Conservation (phyloP, 495 filamentous ascomycete genomes). For the Evernia prunastri region DNA sequence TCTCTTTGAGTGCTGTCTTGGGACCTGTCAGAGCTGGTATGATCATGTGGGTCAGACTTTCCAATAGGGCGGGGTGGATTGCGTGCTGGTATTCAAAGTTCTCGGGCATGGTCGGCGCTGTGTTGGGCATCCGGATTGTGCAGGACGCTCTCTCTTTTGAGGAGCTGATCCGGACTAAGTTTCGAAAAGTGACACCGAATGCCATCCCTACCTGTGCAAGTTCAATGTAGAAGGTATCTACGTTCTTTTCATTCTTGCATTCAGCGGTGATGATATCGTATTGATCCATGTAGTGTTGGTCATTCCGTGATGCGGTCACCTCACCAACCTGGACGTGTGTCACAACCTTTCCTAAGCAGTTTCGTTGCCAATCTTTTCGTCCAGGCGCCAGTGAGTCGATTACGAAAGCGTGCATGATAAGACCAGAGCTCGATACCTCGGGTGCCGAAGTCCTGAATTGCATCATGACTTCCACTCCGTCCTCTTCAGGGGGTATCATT, state of each 20-base stretch:
- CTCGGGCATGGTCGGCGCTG: slow-evolving; percentile 1
- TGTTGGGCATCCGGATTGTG: background rate
- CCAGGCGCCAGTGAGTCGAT: slow-evolving; percentile 4
- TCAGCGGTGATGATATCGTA: background rate
- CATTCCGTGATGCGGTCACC: background rate
- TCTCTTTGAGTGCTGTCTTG: slow-evolving; percentile 1
- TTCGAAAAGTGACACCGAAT: background rate
- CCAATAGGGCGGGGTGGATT: background rate
- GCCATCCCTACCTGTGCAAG: slow-evolving; percentile 1
- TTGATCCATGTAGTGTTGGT: background rate
- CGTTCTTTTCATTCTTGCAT: background rate
- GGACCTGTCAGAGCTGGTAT: background rate
- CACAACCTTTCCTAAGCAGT: slow-evolving; percentile 1
- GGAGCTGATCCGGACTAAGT: background rate
- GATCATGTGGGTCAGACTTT: background rate
- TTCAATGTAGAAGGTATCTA: background rate
- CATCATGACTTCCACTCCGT: slow-evolving; percentile 2
- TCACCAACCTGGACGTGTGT: background rate
- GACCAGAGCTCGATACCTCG: background rate
- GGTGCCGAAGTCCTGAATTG: background rate
- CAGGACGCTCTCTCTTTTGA: background rate
- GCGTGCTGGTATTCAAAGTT: slow-evolving; percentile 4
- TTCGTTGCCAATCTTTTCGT: background rate
- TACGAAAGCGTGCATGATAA: background rate
- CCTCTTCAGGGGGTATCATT: slow-evolving; percentile 6